Evolutionary conservation across 164 flowering plant species (phyloP), one percentile per base, ranked within the genome.

Genomic region (Tinospora cordifolia): DNA sequence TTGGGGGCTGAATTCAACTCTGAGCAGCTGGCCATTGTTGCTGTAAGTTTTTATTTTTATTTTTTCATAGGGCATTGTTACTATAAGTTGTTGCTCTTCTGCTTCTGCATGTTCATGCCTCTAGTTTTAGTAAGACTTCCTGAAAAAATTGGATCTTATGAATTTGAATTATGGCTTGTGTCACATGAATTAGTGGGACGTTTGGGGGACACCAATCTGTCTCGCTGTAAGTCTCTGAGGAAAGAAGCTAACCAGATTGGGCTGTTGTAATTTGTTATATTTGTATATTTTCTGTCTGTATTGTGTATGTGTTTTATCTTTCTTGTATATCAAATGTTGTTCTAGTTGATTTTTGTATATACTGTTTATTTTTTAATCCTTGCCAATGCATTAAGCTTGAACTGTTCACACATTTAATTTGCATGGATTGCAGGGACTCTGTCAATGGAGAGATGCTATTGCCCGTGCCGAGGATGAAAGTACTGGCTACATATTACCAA

Each of bases 381-480:
- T 38, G 57, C 8, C 70, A 27, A 12, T 19, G 6, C 34, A 44
- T 62, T 24, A 22, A 27, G 39, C 59, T 41, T 69, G 44, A 57
- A 66, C 24, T 44, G 47, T 10, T 44, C 60, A 4, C 25, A 54
- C 60, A 17, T 21, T 54, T 54, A 21, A n/a, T 10, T 70, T 46
- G 21, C 7, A 44, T 62, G 47, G 27, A 59, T 25, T 82, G n/a
- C 82, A 95, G 99, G 98, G 91, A 21, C 95, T 95, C 30, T 86
- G 77, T 84, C 84, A 81, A 72, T 95, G 99, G 99, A 86, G 99
- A 76, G 99, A 95, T 80, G 66, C 65, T 71, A 73, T 92, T 79
- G 99, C 94, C 46, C 97, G 99, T 63, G 81, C 81, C n/a, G 94
- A 92, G 79, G 99, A 95, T 88, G 99, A 95, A 79, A 92, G 99